phyloP scores from a whole-genome alignment of 2,329 filamentous ascomycete genomes.

The Xylogone sp. region DNA sequence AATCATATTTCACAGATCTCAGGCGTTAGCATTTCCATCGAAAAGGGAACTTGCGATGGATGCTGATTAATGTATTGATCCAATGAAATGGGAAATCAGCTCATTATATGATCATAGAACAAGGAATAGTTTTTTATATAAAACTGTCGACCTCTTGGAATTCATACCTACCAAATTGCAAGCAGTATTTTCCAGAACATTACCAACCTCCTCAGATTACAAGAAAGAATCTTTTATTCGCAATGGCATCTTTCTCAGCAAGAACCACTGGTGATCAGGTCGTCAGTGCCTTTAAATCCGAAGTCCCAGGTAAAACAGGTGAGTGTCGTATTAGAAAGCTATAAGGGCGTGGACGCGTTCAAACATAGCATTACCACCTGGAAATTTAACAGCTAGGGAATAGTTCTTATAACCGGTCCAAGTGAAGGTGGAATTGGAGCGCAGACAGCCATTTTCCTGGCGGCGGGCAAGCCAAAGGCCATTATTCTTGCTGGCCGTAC shows the following conservation, averaged over 20 bases:
- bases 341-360: neutral
- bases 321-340: neutral
- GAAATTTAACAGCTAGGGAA: neutral
- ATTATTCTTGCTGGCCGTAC: constrained; percentile 7
- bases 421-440: constrained; percentile 4
- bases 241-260: constrained; percentile 24
- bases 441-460: constrained; percentile 10
- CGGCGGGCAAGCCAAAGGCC: constrained; percentile 13
- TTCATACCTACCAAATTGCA: neutral
- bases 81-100: too few species aligned
- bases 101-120: too few species aligned
- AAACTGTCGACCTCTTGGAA: too few species aligned
- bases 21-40: too few species aligned
- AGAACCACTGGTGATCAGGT: constrained; percentile 34
- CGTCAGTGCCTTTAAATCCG: constrained; percentile 28
- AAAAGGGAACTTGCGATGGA: too few species aligned
- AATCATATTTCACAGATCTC: neutral
- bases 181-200: neutral
- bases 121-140: too few species aligned
- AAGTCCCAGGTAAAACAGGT: constrained; percentile 32
- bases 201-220: neutral
- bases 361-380: neutral
- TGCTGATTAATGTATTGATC: too few species aligned
- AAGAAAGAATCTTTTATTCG: neutral
- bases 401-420: constrained; percentile 7